Conservation (phyloP, 202 grass and related monocot genomes). For the Digitaria exilis region DNA sequence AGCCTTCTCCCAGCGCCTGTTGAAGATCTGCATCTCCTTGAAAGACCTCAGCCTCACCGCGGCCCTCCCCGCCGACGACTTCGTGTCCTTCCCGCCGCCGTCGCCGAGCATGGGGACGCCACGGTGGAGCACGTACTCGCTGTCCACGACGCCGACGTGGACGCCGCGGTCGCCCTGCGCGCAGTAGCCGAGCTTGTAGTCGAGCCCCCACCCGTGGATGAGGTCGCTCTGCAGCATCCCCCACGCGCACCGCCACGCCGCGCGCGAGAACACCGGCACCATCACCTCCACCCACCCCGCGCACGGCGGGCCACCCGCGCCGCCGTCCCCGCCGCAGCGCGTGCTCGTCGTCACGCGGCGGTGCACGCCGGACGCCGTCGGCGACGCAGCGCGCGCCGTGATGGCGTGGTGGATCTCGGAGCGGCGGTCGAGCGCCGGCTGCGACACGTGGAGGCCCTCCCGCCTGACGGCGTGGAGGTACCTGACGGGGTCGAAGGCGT, state of each 20-base stretch:
- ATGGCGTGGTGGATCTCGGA: constrained; percentile 64
- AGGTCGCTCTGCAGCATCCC: constrained; percentile 94
- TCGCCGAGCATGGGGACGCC: not conserved
- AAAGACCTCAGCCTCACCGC: constrained; percentile 37
- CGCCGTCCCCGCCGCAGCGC: constrained; percentile 40
- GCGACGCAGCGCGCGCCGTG: constrained; percentile 11
- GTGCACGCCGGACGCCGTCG: constrained; percentile 35
- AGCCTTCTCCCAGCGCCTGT: constrained; percentile 32
- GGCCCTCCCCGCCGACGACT: not conserved
- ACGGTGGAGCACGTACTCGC: constrained; percentile 47
- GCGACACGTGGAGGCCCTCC: constrained; percentile 60
- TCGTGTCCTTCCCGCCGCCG: not conserved
- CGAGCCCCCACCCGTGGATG: constrained; percentile 93
- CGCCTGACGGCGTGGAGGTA: constrained; percentile 50
- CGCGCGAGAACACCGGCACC: constrained; percentile 97
- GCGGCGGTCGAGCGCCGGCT: constrained; percentile 57
- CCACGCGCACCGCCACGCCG: constrained; percentile 83
- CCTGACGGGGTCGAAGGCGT: constrained; percentile 50
- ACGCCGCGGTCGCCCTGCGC: constrained; percentile 48
- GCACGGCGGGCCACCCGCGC: constrained; percentile 69
- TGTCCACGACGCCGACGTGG: constrained; percentile 69
- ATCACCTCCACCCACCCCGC: constrained; percentile 98
- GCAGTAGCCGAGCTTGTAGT: constrained; percentile 90
- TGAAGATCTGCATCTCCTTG: constrained; percentile 55
- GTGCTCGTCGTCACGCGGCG: not conserved